Conservation (phyloP, 2,329 filamentous ascomycete species). For the Fusarium pseudocircinatum region DNA sequence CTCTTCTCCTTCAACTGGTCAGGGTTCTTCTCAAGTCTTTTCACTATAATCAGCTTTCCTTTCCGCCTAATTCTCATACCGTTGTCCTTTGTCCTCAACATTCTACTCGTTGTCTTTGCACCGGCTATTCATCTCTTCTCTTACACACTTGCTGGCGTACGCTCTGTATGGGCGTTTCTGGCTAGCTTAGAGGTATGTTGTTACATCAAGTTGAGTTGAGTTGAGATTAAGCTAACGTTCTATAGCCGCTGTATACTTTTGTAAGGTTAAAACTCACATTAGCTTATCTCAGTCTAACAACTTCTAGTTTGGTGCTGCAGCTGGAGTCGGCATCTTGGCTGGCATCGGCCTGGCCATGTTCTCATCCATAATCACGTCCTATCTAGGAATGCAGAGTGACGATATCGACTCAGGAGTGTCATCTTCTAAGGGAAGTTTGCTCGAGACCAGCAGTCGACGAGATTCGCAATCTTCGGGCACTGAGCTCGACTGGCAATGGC, state of each 20-base stretch:
- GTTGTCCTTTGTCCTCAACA: constrained; percentile 39
- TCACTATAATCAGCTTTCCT: constrained; percentile 43
- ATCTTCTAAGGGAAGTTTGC: constrained; percentile 23
- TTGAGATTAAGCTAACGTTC: neutral
- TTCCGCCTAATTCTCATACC: constrained; percentile 46
- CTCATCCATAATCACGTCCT: constrained; percentile 63
- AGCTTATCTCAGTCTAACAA: neutral
- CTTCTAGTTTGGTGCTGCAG: constrained; percentile 68
- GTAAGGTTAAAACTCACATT: constrained; percentile 41
- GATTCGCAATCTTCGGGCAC: constrained; percentile 44
- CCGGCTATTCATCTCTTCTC: constrained; percentile 50
- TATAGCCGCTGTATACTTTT: constrained; percentile 55
- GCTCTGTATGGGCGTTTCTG: constrained; percentile 43
- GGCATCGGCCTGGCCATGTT: constrained; percentile 68
- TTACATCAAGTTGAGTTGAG: neutral
- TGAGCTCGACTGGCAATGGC: constrained; percentile 52
- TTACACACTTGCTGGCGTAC: constrained; percentile 39
- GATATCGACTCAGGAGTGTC: constrained; percentile 12
- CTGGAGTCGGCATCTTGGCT: constrained; percentile 71
- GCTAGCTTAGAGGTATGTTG: constrained; percentile 50
- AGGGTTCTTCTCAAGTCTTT: constrained; percentile 36
- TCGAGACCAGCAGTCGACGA: constrained; percentile 25
- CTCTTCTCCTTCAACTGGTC: constrained; percentile 45
- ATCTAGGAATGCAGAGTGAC: constrained; percentile 56
- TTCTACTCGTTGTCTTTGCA: constrained; percentile 49